These are phyloP conservation scores for Agastache rugosa DNA, from an alignment of 257 asterid genomes.

Conservation along the genomic window DNA sequence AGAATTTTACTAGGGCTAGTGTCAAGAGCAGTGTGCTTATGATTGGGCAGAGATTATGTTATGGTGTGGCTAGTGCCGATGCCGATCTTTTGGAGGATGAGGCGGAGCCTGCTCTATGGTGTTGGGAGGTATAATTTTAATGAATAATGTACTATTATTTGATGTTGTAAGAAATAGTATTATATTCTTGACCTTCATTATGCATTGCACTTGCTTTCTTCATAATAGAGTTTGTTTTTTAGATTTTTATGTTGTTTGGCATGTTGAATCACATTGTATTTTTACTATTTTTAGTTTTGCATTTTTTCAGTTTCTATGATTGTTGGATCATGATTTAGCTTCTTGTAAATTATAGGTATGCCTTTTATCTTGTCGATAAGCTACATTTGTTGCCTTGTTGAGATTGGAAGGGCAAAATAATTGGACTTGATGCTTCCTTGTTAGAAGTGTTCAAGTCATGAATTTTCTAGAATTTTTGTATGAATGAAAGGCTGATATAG, in stretches of 20 bases:
- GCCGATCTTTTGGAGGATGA: constrained; percentile 87
- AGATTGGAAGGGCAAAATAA: background rate
- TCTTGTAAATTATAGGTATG: background rate
- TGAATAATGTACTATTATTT: background rate
- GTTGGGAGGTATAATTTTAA: constrained; percentile 77
- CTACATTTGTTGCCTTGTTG: no score
- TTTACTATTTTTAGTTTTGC: background rate
- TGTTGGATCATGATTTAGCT: background rate
- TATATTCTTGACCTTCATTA: background rate
- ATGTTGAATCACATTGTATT: constrained; percentile 1
- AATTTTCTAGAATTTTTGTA: background rate
- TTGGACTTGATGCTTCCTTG: constrained; percentile 1
- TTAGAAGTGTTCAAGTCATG: background rate
- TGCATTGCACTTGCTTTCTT: background rate
- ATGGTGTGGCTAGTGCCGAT: constrained; percentile 64
- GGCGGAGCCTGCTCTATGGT: constrained; percentile 74
- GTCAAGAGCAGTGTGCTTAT: constrained; percentile 69
- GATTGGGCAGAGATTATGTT: constrained; percentile 75
- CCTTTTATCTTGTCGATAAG: background rate
- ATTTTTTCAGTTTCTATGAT: background rate
- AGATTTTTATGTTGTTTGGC: background rate
- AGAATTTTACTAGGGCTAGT: constrained; percentile 54
- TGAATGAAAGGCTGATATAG: background rate
- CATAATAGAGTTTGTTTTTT: background rate
- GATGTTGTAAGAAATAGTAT: background rate